These are phyloP conservation scores for Hsuehochloa calcarea DNA, from an alignment of 176 grass and related monocot genomes.

Conservation along the genomic window DNA sequence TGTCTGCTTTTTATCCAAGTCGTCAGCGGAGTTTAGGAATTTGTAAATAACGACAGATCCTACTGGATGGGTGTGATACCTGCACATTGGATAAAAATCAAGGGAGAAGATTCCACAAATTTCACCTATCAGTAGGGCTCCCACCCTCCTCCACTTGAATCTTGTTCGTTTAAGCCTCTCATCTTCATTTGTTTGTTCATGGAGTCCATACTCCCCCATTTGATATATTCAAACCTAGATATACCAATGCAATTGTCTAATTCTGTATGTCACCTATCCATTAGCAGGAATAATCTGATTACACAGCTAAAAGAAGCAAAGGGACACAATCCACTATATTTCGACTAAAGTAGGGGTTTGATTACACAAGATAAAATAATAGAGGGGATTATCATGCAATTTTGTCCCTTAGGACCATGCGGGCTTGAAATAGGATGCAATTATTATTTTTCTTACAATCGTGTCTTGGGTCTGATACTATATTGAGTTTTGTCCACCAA, in stretches of 20 bases:
- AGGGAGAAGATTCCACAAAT: background rate
- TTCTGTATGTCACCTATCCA: background rate
- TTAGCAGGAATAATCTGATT: background rate
- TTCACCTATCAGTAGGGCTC: background rate
- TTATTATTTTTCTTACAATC: background rate
- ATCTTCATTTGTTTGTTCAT: background rate
- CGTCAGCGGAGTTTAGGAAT: background rate
- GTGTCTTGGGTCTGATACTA: background rate
- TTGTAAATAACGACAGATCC: background rate
- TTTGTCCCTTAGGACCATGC: background rate
- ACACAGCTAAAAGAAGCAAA: background rate
- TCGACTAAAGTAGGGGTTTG: background rate
- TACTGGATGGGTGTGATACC: background rate
- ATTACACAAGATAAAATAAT: background rate
- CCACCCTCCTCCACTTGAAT: background rate
- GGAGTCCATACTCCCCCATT: background rate
- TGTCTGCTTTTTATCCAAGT: background rate
- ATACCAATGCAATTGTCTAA: background rate
- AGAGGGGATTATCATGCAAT: background rate
- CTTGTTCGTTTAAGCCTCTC: background rate
- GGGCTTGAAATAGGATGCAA: background rate
- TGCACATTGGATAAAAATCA: background rate
- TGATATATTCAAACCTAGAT: background rate
- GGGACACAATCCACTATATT: background rate
- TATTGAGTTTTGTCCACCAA: background rate